A percentile compares a stretch with the other conserved stretches of the same genome.
Conservation (phyloP, 768 basidiomycete species). For the Boletus pseudo-olivaceus region DNA sequence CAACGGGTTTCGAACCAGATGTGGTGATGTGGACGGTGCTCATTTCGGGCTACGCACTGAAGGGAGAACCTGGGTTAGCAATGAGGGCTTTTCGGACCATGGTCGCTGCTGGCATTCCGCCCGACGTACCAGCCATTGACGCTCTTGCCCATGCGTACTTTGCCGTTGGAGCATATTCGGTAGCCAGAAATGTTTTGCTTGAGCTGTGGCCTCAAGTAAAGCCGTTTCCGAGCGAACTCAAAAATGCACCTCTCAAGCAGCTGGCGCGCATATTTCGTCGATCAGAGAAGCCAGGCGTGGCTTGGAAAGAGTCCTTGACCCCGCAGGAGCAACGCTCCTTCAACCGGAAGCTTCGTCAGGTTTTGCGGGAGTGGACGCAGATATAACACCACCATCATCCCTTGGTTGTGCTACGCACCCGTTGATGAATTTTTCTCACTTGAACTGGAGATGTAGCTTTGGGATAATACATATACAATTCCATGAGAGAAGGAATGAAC, state of each 20-base stretch:
- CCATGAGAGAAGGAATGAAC: neutral
- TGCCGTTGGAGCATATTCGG: conserved; percentile 46
- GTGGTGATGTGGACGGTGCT: conserved; percentile 75
- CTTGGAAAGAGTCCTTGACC: conserved; percentile 23
- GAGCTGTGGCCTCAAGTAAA: conserved; percentile 62
- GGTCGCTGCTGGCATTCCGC: conserved; percentile 55
- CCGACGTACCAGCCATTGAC: conserved; percentile 70
- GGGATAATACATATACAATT: conserved; percentile 4
- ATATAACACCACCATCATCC: conserved; percentile 2
- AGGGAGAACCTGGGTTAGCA: conserved; percentile 51
- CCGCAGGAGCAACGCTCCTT: conserved; percentile 36
- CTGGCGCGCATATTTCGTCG: conserved; percentile 46
- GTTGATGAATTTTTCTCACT: neutral
- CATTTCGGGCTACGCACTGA: conserved; percentile 66
- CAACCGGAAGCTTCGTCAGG: conserved; percentile 34
- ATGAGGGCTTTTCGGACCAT: conserved; percentile 57
- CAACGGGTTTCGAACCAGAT: conserved; percentile 52
- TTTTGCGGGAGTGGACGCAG: conserved; percentile 25
- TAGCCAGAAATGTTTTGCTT: conserved; percentile 53
- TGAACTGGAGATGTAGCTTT: neutral
- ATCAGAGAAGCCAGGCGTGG: conserved; percentile 11
- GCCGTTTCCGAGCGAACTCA: conserved; percentile 54
- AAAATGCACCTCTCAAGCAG: conserved; percentile 40
- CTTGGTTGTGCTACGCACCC: neutral
- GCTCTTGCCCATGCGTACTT: conserved; percentile 69